Percentiles rank a stretch among this genome's conserved stretches.
These are phyloP conservation scores for Stephanodiscus triporus DNA, from an alignment of 108 stramenopile genomes.

Conservation along the genomic window DNA sequence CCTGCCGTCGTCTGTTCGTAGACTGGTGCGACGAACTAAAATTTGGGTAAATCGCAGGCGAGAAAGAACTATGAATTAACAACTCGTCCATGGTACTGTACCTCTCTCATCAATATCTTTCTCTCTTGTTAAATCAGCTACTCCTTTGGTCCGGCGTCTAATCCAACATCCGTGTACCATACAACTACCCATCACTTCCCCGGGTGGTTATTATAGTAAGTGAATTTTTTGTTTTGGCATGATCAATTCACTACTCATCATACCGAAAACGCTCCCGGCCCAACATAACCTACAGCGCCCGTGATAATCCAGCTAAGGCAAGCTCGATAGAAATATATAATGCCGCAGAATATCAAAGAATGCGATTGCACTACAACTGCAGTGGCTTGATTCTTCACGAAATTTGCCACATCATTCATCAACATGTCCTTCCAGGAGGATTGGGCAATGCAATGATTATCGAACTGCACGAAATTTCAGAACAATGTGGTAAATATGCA, in stretches of 20 bases:
- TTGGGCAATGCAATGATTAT: constrained; percentile 59
- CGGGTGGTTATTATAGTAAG: constrained; percentile 70
- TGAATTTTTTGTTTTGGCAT: not conserved
- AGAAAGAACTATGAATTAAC: not conserved
- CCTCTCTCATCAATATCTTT: not conserved
- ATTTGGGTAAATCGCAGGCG: constrained; percentile 70
- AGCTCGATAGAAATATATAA: constrained; percentile 82
- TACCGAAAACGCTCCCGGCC: not conserved
- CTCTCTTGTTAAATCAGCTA: constrained; percentile 30
- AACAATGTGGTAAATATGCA: constrained; percentile 59
- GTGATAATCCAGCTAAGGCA: constrained; percentile 70
- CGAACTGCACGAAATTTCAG: constrained; percentile 47
- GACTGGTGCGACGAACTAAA: constrained; percentile 62
- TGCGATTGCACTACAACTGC: constrained; percentile 85
- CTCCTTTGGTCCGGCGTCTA: constrained; percentile 55
- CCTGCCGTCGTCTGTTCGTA: constrained; percentile 62
- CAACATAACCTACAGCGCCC: constrained; percentile 29
- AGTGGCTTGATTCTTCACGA: constrained; percentile 84
- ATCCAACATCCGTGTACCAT: constrained; percentile 64
- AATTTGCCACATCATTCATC: constrained; percentile 85
- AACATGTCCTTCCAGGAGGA: constrained; percentile 65
- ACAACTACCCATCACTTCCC: constrained; percentile 76
- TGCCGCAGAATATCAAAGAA: constrained; percentile 63
- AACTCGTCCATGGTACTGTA: not conserved
- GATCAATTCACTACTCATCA: constrained; percentile 2